phyloP scores from a whole-genome alignment of 768 basidiomycete species.

The Pseudohyphozyma bogoriensis region DNA sequence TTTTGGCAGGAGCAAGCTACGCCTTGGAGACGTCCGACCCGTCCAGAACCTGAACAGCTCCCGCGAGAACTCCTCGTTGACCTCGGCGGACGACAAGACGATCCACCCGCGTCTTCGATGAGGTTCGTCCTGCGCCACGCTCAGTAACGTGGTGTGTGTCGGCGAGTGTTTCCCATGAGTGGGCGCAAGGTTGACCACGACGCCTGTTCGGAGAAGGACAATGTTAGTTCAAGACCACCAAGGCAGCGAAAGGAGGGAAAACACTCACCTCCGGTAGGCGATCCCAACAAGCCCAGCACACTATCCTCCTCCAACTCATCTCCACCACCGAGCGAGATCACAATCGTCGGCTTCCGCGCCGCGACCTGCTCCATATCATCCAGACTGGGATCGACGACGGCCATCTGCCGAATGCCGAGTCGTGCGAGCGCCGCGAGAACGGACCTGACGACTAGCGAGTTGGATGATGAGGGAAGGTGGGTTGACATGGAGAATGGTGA shows the following conservation, averaged over 20 bases:
- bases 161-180: not conserved
- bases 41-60: not conserved
- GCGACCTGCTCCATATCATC: not conserved
- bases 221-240: too few relatives aligned
- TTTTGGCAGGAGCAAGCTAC: too few relatives aligned
- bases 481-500: not conserved
- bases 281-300: not conserved
- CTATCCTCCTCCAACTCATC: not conserved
- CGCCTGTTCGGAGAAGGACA: too few relatives aligned
- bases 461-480: not conserved
- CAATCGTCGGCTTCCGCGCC: not conserved
- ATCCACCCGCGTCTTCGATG: not conserved
- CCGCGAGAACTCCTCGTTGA: not conserved
- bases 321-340: not conserved
- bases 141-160: not conserved
- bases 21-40: not conserved
- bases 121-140: not conserved
- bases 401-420: not conserved
- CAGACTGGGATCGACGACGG: not conserved
- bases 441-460: not conserved
- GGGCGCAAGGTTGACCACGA: too few relatives aligned
- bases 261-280: not conserved
- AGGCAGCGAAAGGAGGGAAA: too few relatives aligned
- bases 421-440: not conserved
- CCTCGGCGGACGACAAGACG: not conserved